Evolutionary conservation across 345 rosid genomes (phyloP).

Genomic region (Erucastrum elatum): DNA sequence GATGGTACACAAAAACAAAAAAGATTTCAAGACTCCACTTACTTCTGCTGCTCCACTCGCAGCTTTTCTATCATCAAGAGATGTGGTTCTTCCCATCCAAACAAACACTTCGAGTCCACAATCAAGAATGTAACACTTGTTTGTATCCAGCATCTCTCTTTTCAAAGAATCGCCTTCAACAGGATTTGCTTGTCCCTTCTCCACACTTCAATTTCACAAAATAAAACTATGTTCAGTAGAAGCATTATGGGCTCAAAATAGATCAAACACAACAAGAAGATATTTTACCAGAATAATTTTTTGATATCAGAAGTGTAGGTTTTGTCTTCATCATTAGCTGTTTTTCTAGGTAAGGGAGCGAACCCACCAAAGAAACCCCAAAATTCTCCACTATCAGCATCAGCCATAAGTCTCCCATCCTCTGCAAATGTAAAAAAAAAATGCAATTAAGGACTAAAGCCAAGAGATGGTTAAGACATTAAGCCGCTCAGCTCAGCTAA

Average conservation of each 20-base stretch:
- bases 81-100: slow-evolving; percentile 47
- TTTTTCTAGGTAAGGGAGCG: slow-evolving; percentile 95
- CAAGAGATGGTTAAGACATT: slow-evolving; percentile 12
- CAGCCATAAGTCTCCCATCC: slow-evolving; percentile 99
- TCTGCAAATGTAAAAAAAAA: slow-evolving; percentile 49
- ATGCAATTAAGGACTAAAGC: slow-evolving; percentile 25
- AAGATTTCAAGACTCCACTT: slow-evolving; percentile 4
- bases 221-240: slow-evolving; percentile 30
- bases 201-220: slow-evolving; percentile 52
- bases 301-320: slow-evolving; percentile 43
- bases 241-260: slow-evolving; percentile 13
- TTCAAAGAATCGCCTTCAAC: slow-evolving; percentile 69
- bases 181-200: slow-evolving; percentile 76
- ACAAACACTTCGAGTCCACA: slow-evolving; percentile 44
- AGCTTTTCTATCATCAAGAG: slow-evolving; percentile 44
- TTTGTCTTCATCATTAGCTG: slow-evolving; percentile 58
- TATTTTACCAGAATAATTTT: slow-evolving; percentile 60
- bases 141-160: slow-evolving; percentile 78
- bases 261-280: slow-evolving; percentile 10
- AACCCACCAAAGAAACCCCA: slow-evolving; percentile 98
- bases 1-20: neutral
- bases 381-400: slow-evolving; percentile 95
- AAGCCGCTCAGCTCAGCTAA: slow-evolving; percentile 15
- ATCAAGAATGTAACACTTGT: slow-evolving; percentile 56
- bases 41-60: slow-evolving; percentile 43